Evolutionary conservation across 2,329 filamentous ascomycete genomes (phyloP).

Genomic region (Sarocladium oryzae): DNA sequence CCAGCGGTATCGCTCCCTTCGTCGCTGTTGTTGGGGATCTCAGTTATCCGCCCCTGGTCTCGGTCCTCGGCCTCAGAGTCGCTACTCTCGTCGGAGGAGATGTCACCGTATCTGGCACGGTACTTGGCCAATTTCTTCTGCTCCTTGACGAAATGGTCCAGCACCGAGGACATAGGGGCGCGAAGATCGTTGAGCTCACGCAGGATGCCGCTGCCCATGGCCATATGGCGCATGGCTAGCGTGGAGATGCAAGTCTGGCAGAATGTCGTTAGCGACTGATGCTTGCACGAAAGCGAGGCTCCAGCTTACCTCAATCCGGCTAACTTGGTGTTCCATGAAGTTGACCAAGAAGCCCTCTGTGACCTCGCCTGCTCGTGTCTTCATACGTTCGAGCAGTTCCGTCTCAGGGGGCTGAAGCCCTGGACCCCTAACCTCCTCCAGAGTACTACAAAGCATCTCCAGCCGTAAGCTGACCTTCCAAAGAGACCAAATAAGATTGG

Average conservation of each 20-base stretch:
- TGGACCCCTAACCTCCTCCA: conserved; percentile 63
- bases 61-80: conserved; percentile 12
- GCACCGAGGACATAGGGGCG: conserved; percentile 68
- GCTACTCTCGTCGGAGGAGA: conserved; percentile 24
- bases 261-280: conserved; percentile 17
- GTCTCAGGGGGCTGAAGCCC: conserved; percentile 74
- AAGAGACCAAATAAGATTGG: conserved; percentile 78
- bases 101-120: conserved; percentile 44
- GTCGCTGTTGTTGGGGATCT: conserved; percentile 16
- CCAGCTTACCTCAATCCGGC: conserved; percentile 78
- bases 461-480: conserved; percentile 85
- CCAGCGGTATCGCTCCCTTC: conserved; percentile 14
- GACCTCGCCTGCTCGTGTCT: conserved; percentile 68
- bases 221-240: conserved; percentile 71
- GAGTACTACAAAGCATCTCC: conserved; percentile 84
- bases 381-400: conserved; percentile 66
- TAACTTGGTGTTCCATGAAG: conserved; percentile 92
- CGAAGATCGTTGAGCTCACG: conserved; percentile 64
- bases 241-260: conserved; percentile 72
- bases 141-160: conserved; percentile 54
- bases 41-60: conserved; percentile 9
- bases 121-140: conserved; percentile 58
- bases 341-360: conserved; percentile 83
- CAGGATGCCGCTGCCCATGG: conserved; percentile 59
- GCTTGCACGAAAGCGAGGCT: background rate